These are phyloP conservation scores for Paramicrosporidium saccamoebae DNA, from an alignment of 371 early-diverging fungal species.

Conservation along the genomic window DNA sequence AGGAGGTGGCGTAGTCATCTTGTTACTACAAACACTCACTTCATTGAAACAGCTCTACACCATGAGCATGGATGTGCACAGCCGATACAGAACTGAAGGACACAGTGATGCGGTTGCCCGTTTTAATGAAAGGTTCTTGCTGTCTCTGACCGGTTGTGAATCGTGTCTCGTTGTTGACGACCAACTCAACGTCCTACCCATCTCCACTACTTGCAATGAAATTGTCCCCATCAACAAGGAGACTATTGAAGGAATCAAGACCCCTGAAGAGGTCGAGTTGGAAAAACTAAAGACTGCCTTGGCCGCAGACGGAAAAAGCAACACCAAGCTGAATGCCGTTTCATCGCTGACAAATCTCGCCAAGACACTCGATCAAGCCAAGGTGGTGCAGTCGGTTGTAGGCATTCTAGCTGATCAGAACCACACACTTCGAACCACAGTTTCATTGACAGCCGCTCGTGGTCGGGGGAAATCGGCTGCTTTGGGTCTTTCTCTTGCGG, in stretches of 20 bases:
- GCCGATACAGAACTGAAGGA: slow-evolving; percentile 67
- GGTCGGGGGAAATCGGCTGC: slow-evolving; percentile 99
- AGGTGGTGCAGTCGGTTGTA: slow-evolving; percentile 68
- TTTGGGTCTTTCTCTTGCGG: slow-evolving; percentile 78
- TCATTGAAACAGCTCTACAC: slow-evolving; percentile 84
- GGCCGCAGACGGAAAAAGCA: no score
- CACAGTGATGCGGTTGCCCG: slow-evolving; percentile 73
- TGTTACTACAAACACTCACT: slow-evolving; percentile 67
- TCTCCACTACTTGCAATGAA: slow-evolving; percentile 24
- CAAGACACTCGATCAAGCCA: slow-evolving; percentile 75
- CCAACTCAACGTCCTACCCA: slow-evolving; percentile 76
- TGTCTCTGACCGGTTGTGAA: slow-evolving; percentile 65
- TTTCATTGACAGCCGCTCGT: slow-evolving; percentile 81
- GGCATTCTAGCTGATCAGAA: slow-evolving; percentile 78
- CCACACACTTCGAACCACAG: slow-evolving; percentile 57
- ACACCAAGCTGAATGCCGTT: slow-evolving; percentile 56
- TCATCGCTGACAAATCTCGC: slow-evolving; percentile 37
- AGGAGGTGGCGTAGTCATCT: slow-evolving; percentile 88
- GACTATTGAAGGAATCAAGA: slow-evolving; percentile 4
- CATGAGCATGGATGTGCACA: slow-evolving; percentile 90
- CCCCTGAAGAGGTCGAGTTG: slow-evolving; percentile 32
- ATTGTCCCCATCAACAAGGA: slow-evolving; percentile 11
- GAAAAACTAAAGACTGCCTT: slow-evolving; percentile 39
- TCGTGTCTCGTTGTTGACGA: slow-evolving; percentile 81
- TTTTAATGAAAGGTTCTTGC: slow-evolving; percentile 89